Evolutionary conservation across 202 grass and related monocot species (phyloP).

Genomic region (Hordeum pubiflorum): DNA sequence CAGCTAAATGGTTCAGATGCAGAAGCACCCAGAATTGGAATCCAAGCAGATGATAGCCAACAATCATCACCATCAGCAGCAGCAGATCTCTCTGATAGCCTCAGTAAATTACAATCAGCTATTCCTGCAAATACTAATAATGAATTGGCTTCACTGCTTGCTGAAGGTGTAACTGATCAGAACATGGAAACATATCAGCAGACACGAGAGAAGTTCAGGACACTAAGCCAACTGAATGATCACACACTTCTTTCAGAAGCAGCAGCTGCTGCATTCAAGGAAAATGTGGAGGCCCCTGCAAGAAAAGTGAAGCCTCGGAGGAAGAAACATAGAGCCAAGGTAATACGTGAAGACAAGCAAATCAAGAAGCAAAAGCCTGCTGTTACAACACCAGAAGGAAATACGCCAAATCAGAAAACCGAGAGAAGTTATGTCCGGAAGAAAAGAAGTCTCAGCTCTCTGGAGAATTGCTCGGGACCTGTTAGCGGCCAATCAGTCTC

Average conservation of each 20-base stretch:
- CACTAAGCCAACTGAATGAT: conserved; percentile 12
- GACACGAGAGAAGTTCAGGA: conserved; percentile 22
- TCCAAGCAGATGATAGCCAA: conserved; percentile 3
- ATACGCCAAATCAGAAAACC: conserved; percentile 21
- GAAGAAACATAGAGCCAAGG: conserved; percentile 64
- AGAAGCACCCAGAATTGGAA: background rate
- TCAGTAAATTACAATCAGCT: background rate
- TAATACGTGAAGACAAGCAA: conserved; percentile 35
- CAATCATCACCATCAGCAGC: background rate
- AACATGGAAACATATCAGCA: conserved; percentile 10
- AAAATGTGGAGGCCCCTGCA: conserved; percentile 18
- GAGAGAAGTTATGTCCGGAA: conserved; percentile 51
- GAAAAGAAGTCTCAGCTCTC: conserved; percentile 34
- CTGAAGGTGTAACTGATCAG: background rate
- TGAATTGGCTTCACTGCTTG: background rate
- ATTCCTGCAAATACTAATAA: conserved; percentile 6
- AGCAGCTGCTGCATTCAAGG: conserved; percentile 10
- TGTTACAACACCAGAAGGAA: conserved; percentile 20
- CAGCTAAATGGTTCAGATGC: background rate
- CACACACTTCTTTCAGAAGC: conserved; percentile 3
- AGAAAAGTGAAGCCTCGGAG: conserved; percentile 33
- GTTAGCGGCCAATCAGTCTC: background rate
- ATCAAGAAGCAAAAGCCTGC: conserved; percentile 32
- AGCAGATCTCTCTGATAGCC: background rate
- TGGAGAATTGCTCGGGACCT: conserved; percentile 10